Evolutionary conservation across 352 stramenopile species (phyloP).

Genomic region (Pythium pyrilobum): DNA sequence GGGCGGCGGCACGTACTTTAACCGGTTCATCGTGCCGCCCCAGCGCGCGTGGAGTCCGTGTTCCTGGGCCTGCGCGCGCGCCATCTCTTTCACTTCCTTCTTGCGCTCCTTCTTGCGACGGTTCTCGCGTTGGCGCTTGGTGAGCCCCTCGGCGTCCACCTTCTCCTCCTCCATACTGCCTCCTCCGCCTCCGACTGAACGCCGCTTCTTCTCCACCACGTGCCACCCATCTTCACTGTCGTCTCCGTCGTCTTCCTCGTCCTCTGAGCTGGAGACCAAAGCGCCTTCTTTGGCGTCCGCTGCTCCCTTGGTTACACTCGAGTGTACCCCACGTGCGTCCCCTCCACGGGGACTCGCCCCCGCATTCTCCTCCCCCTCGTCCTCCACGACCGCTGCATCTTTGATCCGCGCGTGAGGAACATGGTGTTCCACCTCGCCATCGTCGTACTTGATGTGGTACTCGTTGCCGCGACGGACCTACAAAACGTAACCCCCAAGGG

Average conservation of each 20-base stretch:
- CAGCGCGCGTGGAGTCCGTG: slow-evolving; percentile 64
- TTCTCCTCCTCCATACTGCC: slow-evolving; percentile 8
- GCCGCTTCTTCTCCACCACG: slow-evolving; percentile 34
- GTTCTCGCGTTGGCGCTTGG: slow-evolving; percentile 75
- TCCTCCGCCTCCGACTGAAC: background rate
- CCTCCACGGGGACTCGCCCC: background rate
- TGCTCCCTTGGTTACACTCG: background rate
- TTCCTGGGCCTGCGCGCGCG: slow-evolving; percentile 61
- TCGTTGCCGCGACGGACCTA: slow-evolving; percentile 35
- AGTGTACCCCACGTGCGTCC: background rate
- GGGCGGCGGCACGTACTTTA: slow-evolving; percentile 65
- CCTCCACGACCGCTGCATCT: background rate
- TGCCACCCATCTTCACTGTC: slow-evolving; percentile 71
- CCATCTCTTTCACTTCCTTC: slow-evolving; percentile 67
- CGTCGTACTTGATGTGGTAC: slow-evolving; percentile 77
- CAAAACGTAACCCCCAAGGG: background rate
- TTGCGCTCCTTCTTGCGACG: slow-evolving; percentile 75
- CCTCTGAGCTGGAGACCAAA: slow-evolving; percentile 6
- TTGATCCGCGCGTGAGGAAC: slow-evolving; percentile 57
- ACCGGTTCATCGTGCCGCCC: slow-evolving; percentile 38
- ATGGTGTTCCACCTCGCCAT: slow-evolving; percentile 64
- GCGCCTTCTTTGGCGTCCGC: slow-evolving; percentile 3
- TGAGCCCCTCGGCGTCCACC: slow-evolving; percentile 45
- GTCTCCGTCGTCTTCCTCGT: slow-evolving; percentile 12
- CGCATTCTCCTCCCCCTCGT: slow-evolving; percentile 3